These are phyloP conservation scores for Camelina sativa DNA, from an alignment of 345 rosid genomes.

Conservation along the genomic window DNA sequence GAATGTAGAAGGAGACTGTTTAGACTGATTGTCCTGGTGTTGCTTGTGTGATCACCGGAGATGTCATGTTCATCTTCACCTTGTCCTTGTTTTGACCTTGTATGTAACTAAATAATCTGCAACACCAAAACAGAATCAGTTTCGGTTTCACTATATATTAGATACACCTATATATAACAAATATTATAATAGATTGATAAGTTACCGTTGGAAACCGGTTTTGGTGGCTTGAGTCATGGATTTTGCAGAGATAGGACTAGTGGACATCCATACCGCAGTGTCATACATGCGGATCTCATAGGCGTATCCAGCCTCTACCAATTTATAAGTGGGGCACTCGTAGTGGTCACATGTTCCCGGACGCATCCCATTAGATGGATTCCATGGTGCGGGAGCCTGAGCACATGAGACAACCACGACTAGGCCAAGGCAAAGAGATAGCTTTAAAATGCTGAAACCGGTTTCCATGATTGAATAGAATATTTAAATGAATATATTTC, in stretches of 20 bases:
- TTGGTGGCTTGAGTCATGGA: conserved; percentile 39
- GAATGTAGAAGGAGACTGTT: conserved; percentile 30
- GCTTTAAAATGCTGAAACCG: conserved; percentile 33
- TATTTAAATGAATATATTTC: background rate
- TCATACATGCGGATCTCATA: conserved; percentile 37
- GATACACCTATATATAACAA: background rate
- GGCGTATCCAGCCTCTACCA: conserved; percentile 13
- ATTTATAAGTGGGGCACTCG: conserved; percentile 33
- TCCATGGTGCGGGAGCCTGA: conserved; percentile 10
- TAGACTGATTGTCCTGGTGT: conserved; percentile 24
- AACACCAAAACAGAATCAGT: background rate
- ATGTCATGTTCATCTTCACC: conserved; percentile 38
- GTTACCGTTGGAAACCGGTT: conserved; percentile 38
- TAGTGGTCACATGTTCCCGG: conserved; percentile 31
- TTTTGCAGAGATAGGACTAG: conserved; percentile 14
- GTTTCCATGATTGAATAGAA: conserved; percentile 33
- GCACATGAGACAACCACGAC: conserved; percentile 28
- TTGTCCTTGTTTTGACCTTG: conserved; percentile 37
- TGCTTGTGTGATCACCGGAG: conserved; percentile 36
- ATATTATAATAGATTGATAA: background rate
- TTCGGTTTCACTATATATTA: background rate
- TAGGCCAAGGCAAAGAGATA: conserved; percentile 32
- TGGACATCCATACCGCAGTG: conserved; percentile 33
- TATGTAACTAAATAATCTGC: conserved; percentile 38
- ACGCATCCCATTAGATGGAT: conserved; percentile 21